Evolutionary conservation across 306 rosid genomes (phyloP).

Genomic region (Abrus precatorius): DNA sequence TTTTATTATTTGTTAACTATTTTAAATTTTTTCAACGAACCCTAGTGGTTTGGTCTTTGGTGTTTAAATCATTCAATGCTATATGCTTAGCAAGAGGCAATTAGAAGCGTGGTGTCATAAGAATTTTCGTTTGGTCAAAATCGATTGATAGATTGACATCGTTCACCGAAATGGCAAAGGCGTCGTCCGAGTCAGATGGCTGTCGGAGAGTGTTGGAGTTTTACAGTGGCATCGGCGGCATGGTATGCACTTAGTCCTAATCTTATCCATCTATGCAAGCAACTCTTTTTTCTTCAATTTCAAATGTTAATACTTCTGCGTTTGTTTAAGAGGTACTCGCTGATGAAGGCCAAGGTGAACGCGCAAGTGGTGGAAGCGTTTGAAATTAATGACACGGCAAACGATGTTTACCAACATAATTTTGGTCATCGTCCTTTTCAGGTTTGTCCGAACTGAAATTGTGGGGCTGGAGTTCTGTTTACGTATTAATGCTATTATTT

Average conservation of each 20-base stretch:
- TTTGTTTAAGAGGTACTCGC: conserved; percentile 73
- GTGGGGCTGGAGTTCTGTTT: not conserved
- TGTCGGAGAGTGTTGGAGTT: conserved; percentile 85
- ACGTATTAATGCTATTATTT: not conserved
- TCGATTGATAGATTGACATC: not conserved
- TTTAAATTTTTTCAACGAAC: not conserved
- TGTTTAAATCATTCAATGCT: no score
- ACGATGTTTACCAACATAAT: conserved; percentile 84
- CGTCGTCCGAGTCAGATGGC: conserved; percentile 15
- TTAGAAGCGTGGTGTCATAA: not conserved
- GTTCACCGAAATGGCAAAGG: conserved; percentile 55
- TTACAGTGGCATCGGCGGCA: conserved; percentile 96
- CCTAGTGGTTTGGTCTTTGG: no score
- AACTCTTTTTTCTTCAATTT: not conserved
- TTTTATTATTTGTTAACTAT: no score
- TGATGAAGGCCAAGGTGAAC: conserved; percentile 66
- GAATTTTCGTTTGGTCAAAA: not conserved
- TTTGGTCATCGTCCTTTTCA: conserved; percentile 90
- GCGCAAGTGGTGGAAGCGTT: conserved; percentile 82
- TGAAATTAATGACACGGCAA: conserved; percentile 89
- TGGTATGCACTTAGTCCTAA: conserved; percentile 57
- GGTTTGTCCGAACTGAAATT: conserved; percentile 52
- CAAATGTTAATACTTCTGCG: not conserved
- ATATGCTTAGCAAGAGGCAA: not conserved
- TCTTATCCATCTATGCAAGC: not conserved